phyloP scores from a whole-genome alignment of 495 filamentous ascomycete species.

The Gamarada debralockiae region DNA sequence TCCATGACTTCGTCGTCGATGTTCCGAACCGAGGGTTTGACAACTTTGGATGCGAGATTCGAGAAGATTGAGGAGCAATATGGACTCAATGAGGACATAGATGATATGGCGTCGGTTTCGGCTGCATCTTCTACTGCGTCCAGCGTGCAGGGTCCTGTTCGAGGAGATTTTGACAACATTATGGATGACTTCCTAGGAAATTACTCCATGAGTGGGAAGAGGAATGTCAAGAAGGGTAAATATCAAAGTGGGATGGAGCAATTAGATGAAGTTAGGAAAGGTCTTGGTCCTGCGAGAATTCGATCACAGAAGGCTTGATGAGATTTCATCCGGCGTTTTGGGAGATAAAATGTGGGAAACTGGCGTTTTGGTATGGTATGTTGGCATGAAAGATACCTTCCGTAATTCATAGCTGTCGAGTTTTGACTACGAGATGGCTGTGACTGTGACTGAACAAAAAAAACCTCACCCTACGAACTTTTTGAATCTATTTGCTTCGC shows the following conservation, averaged over 20 bases:
- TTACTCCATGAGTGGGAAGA: constrained; percentile 74
- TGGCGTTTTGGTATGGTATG: constrained; percentile 6
- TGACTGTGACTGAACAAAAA: neutral
- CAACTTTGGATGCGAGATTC: constrained; percentile 83
- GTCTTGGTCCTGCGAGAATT: constrained; percentile 69
- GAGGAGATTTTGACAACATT: constrained; percentile 77
- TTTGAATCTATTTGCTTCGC: too few relatives aligned
- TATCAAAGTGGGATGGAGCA: constrained; percentile 78
- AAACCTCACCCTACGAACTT: too few relatives aligned
- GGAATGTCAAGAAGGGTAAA: constrained; percentile 76
- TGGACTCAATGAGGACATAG: constrained; percentile 66
- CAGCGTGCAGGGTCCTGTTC: constrained; percentile 51
- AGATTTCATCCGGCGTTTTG: constrained; percentile 1
- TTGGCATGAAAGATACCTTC: neutral
- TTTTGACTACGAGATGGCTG: too few relatives aligned
- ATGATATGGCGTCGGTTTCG: constrained; percentile 46
- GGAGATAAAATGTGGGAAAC: neutral
- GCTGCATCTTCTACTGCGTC: constrained; percentile 42
- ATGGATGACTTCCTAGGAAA: constrained; percentile 90
- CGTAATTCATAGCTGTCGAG: too few relatives aligned
- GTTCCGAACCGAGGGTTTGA: constrained; percentile 82
- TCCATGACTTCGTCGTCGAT: constrained; percentile 96
- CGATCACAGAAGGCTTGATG: constrained; percentile 15
- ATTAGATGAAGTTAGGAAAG: constrained; percentile 84
- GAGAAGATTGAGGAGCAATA: constrained; percentile 86